Percentiles rank a stretch among this genome's conserved stretches.
Conservation (phyloP, 1,284 basidiomycete species). For the Ganoderma meredithae region DNA sequence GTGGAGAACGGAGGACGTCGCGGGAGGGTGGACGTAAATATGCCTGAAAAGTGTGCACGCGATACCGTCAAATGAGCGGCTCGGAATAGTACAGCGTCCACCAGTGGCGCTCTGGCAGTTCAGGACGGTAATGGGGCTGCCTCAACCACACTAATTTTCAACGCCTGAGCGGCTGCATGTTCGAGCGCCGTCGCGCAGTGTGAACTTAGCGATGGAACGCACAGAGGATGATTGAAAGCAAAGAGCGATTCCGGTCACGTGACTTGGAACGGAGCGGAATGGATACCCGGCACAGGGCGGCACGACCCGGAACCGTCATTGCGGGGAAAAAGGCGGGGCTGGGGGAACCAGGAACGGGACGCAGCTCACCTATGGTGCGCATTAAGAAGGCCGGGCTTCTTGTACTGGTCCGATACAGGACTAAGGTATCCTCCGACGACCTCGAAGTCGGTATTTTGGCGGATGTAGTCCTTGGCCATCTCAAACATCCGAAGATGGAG, state of each 20-base stretch:
- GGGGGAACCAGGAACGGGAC: not conserved
- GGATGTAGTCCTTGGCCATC: constrained; percentile 95
- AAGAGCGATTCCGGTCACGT: constrained; percentile 22
- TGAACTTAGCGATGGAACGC: not conserved
- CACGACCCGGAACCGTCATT: not conserved
- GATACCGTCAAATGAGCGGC: constrained; percentile 4
- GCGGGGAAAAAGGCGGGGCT: not conserved
- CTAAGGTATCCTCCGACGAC: constrained; percentile 95
- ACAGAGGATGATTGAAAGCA: too few relatives aligned
- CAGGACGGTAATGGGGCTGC: not conserved
- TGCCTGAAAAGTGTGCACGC: not conserved
- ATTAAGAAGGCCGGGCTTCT: constrained; percentile 87
- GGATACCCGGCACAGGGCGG: constrained; percentile 34
- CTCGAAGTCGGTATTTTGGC: constrained; percentile 93
- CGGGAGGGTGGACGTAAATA: not conserved
- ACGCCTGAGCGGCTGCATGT: not conserved
- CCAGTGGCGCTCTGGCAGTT: not conserved
- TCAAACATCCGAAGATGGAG: constrained; percentile 96
- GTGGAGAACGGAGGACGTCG: not conserved
- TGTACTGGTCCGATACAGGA: constrained; percentile 93
- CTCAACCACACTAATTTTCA: not conserved
- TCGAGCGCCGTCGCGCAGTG: not conserved
- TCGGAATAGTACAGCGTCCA: not conserved
- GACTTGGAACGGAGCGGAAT: constrained; percentile 15
- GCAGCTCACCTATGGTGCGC: constrained; percentile 74